Percentiles rank a stretch among this genome's conserved stretches.
phyloP scores from a whole-genome alignment of 2,329 filamentous ascomycete genomes.

The Coniosporium tulheliwenetii region DNA sequence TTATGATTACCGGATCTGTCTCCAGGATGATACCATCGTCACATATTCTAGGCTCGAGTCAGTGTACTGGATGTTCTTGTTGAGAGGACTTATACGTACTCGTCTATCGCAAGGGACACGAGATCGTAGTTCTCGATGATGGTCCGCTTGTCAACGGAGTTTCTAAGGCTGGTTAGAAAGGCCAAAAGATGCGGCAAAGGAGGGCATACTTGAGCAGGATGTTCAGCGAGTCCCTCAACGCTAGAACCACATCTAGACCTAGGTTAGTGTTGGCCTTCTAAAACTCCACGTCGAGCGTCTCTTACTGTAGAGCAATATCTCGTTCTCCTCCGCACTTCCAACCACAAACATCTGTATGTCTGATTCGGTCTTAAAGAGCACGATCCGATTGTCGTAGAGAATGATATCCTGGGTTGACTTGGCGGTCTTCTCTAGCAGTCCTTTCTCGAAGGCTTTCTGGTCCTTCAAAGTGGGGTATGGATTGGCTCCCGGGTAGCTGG shows the following conservation, averaged over 20 bases:
- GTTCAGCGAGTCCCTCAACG: conserved; percentile 78
- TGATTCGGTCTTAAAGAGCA: conserved; percentile 92
- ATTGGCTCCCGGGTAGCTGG: conserved; percentile 47
- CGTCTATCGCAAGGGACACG: conserved; percentile 83
- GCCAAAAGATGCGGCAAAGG: too few relatives aligned
- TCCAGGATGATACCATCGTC: conserved; percentile 95
- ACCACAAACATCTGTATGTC: conserved; percentile 96
- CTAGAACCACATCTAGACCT: conserved; percentile 49
- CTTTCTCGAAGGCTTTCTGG: conserved; percentile 95
- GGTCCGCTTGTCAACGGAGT: conserved; percentile 92
- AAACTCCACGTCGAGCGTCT: not conserved
- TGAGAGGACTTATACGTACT: conserved; percentile 21
- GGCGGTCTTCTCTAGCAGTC: conserved; percentile 83
- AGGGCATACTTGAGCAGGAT: conserved; percentile 78
- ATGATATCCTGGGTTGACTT: conserved; percentile 96
- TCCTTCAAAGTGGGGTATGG: conserved; percentile 83
- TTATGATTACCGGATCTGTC: conserved; percentile 88
- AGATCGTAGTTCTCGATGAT: conserved; percentile 98
- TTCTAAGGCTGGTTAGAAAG: conserved; percentile 35
- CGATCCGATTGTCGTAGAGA: conserved; percentile 89
- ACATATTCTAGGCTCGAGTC: conserved; percentile 38
- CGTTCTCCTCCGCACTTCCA: conserved; percentile 83
- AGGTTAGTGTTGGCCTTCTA: conserved; percentile 17
- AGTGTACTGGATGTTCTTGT: not conserved
- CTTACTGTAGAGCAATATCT: conserved; percentile 73